A percentile compares a stretch with the other conserved stretches of the same genome.
These are phyloP conservation scores for Xerocomus minutiporus DNA, from an alignment of 1,284 basidiomycete species.

Conservation along the genomic window DNA sequence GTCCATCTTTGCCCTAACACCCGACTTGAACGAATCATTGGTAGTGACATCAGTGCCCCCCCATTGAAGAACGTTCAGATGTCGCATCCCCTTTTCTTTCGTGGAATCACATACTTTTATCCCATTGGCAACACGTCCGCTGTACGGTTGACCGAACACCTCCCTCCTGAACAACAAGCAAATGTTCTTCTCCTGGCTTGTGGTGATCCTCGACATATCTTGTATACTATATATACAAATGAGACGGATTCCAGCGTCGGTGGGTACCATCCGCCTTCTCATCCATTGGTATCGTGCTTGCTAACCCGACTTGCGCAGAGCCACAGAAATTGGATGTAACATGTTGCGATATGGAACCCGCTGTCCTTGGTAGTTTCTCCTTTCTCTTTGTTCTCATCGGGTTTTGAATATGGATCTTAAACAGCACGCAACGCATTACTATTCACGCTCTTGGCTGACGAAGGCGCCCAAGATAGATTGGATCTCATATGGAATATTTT, in stretches of 20 bases:
- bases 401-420: not conserved
- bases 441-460: conserved; percentile 36
- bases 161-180: conserved; percentile 44
- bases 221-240: conserved; percentile 42
- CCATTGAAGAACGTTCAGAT: conserved; percentile 20
- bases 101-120: conserved; percentile 43
- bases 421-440: conserved; percentile 42
- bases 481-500: conserved; percentile 51
- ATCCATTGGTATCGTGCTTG: not conserved
- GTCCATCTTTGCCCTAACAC: too few relatives aligned
- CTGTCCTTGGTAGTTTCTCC: conserved; percentile 43
- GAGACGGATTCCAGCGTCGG: conserved; percentile 5
- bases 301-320: conserved; percentile 18
- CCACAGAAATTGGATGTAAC: conserved; percentile 50
- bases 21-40: too few relatives aligned
- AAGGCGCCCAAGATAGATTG: conserved; percentile 15
- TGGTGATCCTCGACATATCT: conserved; percentile 53
- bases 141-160: conserved; percentile 43
- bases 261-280: not conserved
- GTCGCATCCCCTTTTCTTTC: conserved; percentile 34
- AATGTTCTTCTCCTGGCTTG: conserved; percentile 51
- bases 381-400: not conserved
- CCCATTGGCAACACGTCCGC: conserved; percentile 55
- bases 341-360: conserved; percentile 57
- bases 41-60: too few relatives aligned